phyloP scores from a whole-genome alignment of 2,329 filamentous ascomycete genomes.

The Alternaria gaisen region DNA sequence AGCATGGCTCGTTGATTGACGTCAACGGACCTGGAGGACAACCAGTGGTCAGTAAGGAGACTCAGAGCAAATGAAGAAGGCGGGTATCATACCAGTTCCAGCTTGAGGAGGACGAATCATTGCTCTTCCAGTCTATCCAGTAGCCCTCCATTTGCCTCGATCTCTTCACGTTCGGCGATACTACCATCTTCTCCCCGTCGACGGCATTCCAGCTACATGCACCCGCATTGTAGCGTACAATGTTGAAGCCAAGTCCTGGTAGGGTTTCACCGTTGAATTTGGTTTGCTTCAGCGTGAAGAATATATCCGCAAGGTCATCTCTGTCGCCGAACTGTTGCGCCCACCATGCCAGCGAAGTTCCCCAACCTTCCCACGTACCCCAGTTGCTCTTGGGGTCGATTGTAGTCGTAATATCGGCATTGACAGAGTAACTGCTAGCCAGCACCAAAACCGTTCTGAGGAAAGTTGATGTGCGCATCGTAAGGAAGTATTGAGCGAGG shows the following conservation, averaged over 20 bases:
- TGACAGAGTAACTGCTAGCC: constrained; percentile 3
- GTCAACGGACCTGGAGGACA: constrained; percentile 4
- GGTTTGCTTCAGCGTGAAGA: constrained; percentile 13
- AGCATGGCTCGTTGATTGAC: constrained; percentile 16
- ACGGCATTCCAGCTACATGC: constrained; percentile 19
- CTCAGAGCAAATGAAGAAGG: background rate
- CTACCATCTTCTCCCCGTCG: constrained; percentile 10
- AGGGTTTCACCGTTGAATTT: constrained; percentile 11
- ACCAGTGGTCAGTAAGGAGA: background rate
- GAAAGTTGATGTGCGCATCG: constrained; percentile 12
- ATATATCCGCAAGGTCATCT: constrained; percentile 17
- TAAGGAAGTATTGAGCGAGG: background rate
- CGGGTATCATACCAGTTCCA: constrained; percentile 11
- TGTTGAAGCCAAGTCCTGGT: constrained; percentile 14
- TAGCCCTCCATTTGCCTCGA: constrained; percentile 19
- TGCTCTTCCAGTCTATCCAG: constrained; percentile 16
- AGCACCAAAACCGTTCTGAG: constrained; percentile 9
- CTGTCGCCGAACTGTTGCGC: constrained; percentile 13
- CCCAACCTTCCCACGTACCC: constrained; percentile 20
- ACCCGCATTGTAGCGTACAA: constrained; percentile 17
- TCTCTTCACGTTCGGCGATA: constrained; percentile 15
- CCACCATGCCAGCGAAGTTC: constrained; percentile 19
- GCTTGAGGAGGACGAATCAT: constrained; percentile 5
- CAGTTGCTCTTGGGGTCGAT: constrained; percentile 16
- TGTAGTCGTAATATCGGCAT: constrained; percentile 11